Evolutionary conservation across 176 grass and related monocot genomes (phyloP), one percentile per base, ranked within the genome.

Genomic region (Raddia distichophylla): DNA sequence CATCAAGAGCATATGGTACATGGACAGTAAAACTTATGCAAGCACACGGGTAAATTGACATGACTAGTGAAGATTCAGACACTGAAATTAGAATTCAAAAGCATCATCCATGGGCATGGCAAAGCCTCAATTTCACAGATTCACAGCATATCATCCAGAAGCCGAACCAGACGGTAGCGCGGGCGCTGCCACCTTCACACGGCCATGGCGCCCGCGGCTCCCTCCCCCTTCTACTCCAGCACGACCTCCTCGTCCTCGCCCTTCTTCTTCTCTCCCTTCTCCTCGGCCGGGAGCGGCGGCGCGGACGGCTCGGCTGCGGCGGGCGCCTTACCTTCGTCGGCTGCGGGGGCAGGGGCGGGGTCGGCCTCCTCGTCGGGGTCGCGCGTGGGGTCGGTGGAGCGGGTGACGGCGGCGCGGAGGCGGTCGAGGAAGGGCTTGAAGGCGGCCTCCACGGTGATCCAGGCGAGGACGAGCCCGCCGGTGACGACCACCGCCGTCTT

Each of bases 401-500:
- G 67, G 81, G 58, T 66, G 85, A 98, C 27, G 81, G 92, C 73
- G 55, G 70, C 77, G 74, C 95, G 92, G 86, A 98, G 82, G 78
- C 84, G 83, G 77, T 90, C 90, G 65, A 98, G 92, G 40, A 94
- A 87, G 81, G 88, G 86, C 74, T 88, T 94, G 86, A 98, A 94
- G 18, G 92, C 95, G 32, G 88, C 81, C 92, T 98, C 92, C 71
- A 98, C 48, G 35, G 95, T 91, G 77, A 93, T 35, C 95, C 95
- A 98, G 8, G 80, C 92, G 69, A 98, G 81, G 67, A 83, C 79
- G 59, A 98, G 81, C 2, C 92, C 92, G 5, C 95, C 95, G 9
- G 86, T 75, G 70, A 98, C 88, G 73, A 98, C 82, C 75, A 94
- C 57, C 70, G 86, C 88, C 48, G 86, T 93, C 92, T 98, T 98